Percentiles rank a stretch among this genome's conserved stretches.
These are phyloP conservation scores for Geotrichum klebahnii DNA, from an alignment of 1,139 yeast species.

Conservation along the genomic window DNA sequence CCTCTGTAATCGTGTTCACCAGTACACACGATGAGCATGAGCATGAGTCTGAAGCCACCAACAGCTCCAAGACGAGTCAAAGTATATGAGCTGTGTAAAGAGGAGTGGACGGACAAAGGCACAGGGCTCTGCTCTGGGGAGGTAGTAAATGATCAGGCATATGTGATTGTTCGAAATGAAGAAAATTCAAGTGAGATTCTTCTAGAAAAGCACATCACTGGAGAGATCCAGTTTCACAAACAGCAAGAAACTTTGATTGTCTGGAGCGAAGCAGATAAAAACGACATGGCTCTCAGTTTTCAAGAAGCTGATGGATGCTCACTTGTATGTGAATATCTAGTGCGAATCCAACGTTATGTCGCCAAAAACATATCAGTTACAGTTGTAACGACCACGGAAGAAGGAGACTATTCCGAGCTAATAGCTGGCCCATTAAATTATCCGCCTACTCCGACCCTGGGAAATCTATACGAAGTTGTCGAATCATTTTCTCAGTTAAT, in stretches of 20 bases:
- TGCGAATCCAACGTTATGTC: constrained; percentile 57
- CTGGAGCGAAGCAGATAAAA: constrained; percentile 80
- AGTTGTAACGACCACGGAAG: constrained; percentile 51
- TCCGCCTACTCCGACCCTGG: constrained; percentile 56
- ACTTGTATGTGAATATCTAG: constrained; percentile 72
- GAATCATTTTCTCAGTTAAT: constrained; percentile 38
- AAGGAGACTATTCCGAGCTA: constrained; percentile 61
- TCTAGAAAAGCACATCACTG: constrained; percentile 63
- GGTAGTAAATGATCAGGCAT: constrained; percentile 49
- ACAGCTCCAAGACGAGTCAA: constrained; percentile 73
- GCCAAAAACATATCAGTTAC: constrained; percentile 71
- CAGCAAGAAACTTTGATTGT: constrained; percentile 93
- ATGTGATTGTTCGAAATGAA: constrained; percentile 71
- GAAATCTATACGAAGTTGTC: constrained; percentile 45
- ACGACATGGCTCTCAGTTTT: constrained; percentile 83
- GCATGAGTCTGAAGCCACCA: constrained; percentile 37
- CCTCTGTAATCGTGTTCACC: not conserved
- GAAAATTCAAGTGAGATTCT: constrained; percentile 55
- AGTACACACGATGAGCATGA: constrained; percentile 8
- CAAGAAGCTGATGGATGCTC: constrained; percentile 92
- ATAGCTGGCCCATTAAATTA: constrained; percentile 74
- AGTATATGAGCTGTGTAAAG: constrained; percentile 74
- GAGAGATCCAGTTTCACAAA: constrained; percentile 78
- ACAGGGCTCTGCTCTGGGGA: constrained; percentile 87
- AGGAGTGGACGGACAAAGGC: constrained; percentile 89